Evolutionary conservation across 345 rosid genomes (phyloP), one percentile per base, ranked within the genome.

Genomic region (Populus deltoides): DNA sequence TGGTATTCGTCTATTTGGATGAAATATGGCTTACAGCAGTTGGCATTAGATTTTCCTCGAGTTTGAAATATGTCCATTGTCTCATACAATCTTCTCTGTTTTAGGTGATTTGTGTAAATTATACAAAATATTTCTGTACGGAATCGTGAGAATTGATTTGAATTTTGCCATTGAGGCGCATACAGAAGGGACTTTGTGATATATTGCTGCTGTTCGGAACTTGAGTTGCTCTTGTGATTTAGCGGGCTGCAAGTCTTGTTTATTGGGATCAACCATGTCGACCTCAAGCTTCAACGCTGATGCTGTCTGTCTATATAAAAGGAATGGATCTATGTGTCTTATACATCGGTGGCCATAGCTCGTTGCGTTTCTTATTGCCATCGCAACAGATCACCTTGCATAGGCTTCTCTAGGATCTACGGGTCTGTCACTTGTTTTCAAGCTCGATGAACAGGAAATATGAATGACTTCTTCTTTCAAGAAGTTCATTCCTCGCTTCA

Each of bases 91-190:
- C 12, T 24, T 25, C 1, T 43, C 2, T 65, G 22, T 41, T 31
- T 76, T 80, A 59, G 87, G 83, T 77, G 78, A 68, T 83, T 80
- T 78, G 59, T 91, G 95, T 91, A 90, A 86, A 91, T 87, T 87
- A 86, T 72, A 74, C 70, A 70, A 73, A 72, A 79, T 71, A 66
- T n/a, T 69, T 83, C 67, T 86, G 83, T 80, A 83, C 17, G 83
- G 78, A 86, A 82, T 74, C 75, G 79, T 85, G 86, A 80, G 83
- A 82, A 77, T 80, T 77, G 82, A 81, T 79, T 86, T 81, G 25
- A 59, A 9, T 59, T 87, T 86, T 78, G 75, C 75, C 75, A 73
- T 7, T 4, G 73, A 72, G 83, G 78, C 73, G 71, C 71, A n/a
- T 55, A 81, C 71, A 57, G 77, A 78, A 65, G 61, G 76, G 82